A percentile compares a stretch with the other conserved stretches of the same genome.
Conservation (phyloP, 768 basidiomycete genomes). For the Tricholoma terreum region DNA sequence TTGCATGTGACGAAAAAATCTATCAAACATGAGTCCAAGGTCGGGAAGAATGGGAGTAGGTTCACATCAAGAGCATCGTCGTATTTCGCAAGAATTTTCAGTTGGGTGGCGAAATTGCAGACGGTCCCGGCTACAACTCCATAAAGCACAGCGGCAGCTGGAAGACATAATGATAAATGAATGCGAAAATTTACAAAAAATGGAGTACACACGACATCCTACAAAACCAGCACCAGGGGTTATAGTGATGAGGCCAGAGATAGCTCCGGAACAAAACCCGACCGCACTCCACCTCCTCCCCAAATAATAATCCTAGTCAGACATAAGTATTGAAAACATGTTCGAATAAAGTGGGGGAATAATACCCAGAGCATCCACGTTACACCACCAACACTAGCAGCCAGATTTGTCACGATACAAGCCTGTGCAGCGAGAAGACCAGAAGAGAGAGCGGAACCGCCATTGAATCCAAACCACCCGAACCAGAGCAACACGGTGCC, state of each 20-base stretch:
- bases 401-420: constrained; percentile 91
- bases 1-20: constrained; percentile 85
- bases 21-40: constrained; percentile 26
- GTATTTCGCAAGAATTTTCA: constrained; percentile 77
- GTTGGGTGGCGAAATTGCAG: constrained; percentile 95
- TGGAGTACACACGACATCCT: constrained; percentile 55
- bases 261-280: constrained; percentile 94
- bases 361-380: constrained; percentile 90
- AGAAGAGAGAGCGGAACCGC: constrained; percentile 85
- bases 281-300: constrained; percentile 93
- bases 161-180: background rate
- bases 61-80: constrained; percentile 81
- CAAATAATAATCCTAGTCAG: constrained; percentile 74
- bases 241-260: constrained; percentile 86
- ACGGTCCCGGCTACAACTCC: constrained; percentile 80
- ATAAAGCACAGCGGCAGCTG: constrained; percentile 82
- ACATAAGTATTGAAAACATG: background rate
- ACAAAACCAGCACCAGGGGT: constrained; percentile 85
- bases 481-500: constrained; percentile 95
- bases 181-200: background rate
- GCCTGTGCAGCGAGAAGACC: constrained; percentile 86
- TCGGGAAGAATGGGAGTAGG: background rate
- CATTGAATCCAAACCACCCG: constrained; percentile 96
- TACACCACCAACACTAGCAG: constrained; percentile 83
- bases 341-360: background rate